Base-by-base conservation (phyloP, 1,284 basidiomycete genomes). In the Ustilago xerochloae region DNA sequence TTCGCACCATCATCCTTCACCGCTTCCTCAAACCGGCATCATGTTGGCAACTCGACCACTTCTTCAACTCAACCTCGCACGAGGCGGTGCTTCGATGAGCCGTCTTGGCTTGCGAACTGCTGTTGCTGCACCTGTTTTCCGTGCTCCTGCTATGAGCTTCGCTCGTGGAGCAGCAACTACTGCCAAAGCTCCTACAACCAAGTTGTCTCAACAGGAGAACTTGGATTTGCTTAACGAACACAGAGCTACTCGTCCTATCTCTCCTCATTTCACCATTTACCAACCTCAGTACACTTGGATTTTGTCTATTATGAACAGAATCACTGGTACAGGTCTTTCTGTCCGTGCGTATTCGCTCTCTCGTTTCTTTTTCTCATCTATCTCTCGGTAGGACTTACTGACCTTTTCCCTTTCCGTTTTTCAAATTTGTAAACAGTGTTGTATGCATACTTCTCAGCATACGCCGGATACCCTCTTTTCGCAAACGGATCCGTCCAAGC, bases 261-360 rank as follows among this genome's bases (percentile, higher is more conserved):
- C 91, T 80, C 96, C 97, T 22, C 94, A 97, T 85, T 91, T 95
- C 80, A 93, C 93, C 50, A 97, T 98, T 86, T 99, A 98, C 87
- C 92, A 97, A 85, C 94, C 93, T 20, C 95, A 97, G 85, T 77
- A 88, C 47, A 98, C 96, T 43, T 97, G 93, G 93, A 36, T 91
- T 59, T 88, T 86, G 3, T 97, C 94, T 15, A 94, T 96, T 81
- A 88, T 88, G 30, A 91, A 98, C 87, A 92, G 96, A 85, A 86
- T 89, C 48, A 93, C 94, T 6, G 96, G 97, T 64, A 88, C 86
- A 22, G 92, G 88, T 10, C 87, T 99, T 55, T 65, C 87, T 35
- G 75, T 64, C 26, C 57, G 77, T 72, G 67, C 69, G 79, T 80
- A 30, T 29, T 33, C 22, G 2, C 35, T 30, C 46, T 8, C 26